These are phyloP conservation scores for Candida frijolesensis DNA, from an alignment of 1,139 yeast species.

Conservation along the genomic window DNA sequence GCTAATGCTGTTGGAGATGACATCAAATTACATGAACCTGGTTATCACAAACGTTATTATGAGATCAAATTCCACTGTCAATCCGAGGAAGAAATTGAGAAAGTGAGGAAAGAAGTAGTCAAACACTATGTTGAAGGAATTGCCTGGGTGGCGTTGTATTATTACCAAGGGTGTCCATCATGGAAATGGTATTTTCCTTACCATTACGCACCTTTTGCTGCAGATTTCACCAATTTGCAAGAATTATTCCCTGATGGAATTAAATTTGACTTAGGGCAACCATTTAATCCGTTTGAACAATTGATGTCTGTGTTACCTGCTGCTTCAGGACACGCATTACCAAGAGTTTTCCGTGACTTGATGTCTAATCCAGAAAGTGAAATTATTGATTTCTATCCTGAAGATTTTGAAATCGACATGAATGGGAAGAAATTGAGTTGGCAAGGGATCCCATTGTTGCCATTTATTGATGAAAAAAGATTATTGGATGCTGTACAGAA, in stretches of 20 bases:
- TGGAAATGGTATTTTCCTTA: constrained; percentile 99
- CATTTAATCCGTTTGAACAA: constrained; percentile 93
- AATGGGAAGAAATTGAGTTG: constrained; percentile 93
- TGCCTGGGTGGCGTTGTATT: constrained; percentile 90
- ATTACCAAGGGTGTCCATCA: constrained; percentile 97
- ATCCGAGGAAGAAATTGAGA: constrained; percentile 56
- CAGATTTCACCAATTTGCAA: constrained; percentile 67
- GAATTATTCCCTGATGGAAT: constrained; percentile 53
- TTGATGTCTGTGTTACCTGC: constrained; percentile 98
- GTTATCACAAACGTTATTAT: constrained; percentile 83
- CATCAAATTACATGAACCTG: constrained; percentile 82
- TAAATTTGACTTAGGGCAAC: constrained; percentile 68
- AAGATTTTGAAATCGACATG: constrained; percentile 88
- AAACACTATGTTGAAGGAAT: constrained; percentile 87
- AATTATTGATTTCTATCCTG: constrained; percentile 90
- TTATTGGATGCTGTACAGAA: constrained; percentile 65
- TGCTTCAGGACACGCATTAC: constrained; percentile 90
- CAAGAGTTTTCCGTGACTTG: constrained; percentile 77
- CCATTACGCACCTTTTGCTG: constrained; percentile 97
- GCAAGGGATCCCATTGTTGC: constrained; percentile 91
- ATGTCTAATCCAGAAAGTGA: constrained; percentile 84
- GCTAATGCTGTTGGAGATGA: constrained; percentile 41
- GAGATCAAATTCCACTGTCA: constrained; percentile 66
- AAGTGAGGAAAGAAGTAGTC: constrained; percentile 62
- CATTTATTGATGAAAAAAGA: constrained; percentile 86